A percentile compares a stretch with the other conserved stretches of the same genome.
These are phyloP conservation scores for Hypholoma sublateritium DNA, from an alignment of 768 basidiomycete genomes.

Conservation along the genomic window DNA sequence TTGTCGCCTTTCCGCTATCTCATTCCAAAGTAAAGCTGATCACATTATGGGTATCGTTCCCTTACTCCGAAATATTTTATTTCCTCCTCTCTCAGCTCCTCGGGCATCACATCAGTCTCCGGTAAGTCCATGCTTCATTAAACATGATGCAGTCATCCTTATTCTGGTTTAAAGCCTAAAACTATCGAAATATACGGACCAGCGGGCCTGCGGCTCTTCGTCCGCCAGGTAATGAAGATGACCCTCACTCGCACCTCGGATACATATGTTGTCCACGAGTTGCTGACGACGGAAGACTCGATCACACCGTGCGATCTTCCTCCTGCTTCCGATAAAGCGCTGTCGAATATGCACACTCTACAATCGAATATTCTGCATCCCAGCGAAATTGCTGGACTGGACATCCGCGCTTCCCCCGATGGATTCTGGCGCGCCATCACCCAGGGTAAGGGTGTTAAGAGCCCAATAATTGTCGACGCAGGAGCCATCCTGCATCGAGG, in stretches of 20 bases:
- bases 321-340: conserved; percentile 9
- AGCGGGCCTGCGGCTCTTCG: conserved; percentile 70
- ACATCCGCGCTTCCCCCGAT: conserved; percentile 51
- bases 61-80: conserved; percentile 60
- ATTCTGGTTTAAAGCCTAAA: conserved; percentile 36
- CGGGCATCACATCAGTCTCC: conserved; percentile 18
- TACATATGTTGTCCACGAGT: conserved; percentile 76
- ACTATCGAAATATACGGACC: conserved; percentile 76
- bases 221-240: conserved; percentile 69
- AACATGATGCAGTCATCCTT: conserved; percentile 3
- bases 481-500: conserved; percentile 79
- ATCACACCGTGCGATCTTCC: conserved; percentile 47
- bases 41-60: conserved; percentile 76
- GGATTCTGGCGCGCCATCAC: conserved; percentile 69
- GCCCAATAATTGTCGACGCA: conserved; percentile 61
- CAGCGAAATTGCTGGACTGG: conserved; percentile 63
- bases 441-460: conserved; percentile 33
- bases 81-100: conserved; percentile 32
- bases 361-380: conserved; percentile 46
- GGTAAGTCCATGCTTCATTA: conserved; percentile 12
- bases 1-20: neutral
- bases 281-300: conserved; percentile 57
- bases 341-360: conserved; percentile 14
- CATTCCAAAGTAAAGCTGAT: conserved; percentile 43
- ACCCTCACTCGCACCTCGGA: conserved; percentile 62